A percentile compares a stretch with the other conserved stretches of the same genome.
Evolutionary conservation across 495 filamentous ascomycete genomes (phyloP).

Genomic region (Pyrenopolyporus hunteri): DNA sequence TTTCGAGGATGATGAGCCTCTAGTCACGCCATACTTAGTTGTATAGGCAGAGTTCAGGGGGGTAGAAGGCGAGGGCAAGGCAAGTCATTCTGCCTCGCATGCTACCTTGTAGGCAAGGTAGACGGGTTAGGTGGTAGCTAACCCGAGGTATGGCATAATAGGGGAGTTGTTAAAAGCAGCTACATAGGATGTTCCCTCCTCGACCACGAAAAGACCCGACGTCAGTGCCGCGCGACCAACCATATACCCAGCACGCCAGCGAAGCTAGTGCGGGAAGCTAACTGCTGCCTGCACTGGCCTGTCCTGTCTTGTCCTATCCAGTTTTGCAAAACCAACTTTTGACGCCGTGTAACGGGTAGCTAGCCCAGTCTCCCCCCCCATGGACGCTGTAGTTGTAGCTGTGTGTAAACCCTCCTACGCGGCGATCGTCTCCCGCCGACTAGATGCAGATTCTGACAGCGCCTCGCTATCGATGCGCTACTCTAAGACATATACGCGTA

Average conservation of each 20-base stretch:
- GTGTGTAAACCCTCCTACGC: background rate
- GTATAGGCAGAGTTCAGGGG: too few relatives aligned
- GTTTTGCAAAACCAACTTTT: slow-evolving; percentile 6
- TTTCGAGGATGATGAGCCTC: too few relatives aligned
- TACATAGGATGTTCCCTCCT: slow-evolving; percentile 2
- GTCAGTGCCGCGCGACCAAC: background rate
- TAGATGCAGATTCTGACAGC: slow-evolving; percentile 7
- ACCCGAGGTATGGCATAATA: too few relatives aligned
- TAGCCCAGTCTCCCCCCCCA: too few relatives aligned
- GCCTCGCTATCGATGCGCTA: background rate
- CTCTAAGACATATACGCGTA: background rate
- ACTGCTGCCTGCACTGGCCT: too few relatives aligned
- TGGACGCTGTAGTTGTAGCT: too few relatives aligned
- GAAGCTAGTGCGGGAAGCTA: background rate
- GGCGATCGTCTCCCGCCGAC: background rate
- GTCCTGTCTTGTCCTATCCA: too few relatives aligned
- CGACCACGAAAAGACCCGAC: slow-evolving; percentile 1
- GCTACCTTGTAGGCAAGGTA: background rate
- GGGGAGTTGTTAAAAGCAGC: too few relatives aligned
- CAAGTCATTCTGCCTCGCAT: background rate
- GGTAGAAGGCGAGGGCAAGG: background rate
- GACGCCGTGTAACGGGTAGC: slow-evolving; percentile 12
- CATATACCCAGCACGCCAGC: background rate
- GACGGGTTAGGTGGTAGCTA: background rate
- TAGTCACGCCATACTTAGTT: too few relatives aligned